Evolutionary conservation across 176 grass and related monocot genomes (phyloP).

Genomic region (Eleusine indica): DNA sequence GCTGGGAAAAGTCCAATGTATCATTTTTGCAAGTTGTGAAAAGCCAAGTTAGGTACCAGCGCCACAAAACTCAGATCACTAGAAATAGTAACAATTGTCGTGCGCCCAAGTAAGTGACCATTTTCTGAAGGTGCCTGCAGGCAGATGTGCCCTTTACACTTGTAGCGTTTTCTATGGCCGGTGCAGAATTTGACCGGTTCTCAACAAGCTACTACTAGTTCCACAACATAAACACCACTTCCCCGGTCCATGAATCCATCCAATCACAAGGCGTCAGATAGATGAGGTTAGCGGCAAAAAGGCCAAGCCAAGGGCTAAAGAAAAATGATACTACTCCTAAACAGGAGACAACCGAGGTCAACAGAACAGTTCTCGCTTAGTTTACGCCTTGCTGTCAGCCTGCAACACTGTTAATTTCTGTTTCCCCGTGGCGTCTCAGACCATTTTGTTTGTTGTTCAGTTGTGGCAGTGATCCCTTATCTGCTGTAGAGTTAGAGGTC

Average conservation of each 20-base stretch:
- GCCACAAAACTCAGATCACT: not conserved
- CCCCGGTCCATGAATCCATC: not conserved
- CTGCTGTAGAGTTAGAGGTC: not conserved
- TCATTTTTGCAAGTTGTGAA: not conserved
- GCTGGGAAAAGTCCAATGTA: too few species aligned
- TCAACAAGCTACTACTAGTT: not conserved
- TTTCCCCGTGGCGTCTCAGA: not conserved
- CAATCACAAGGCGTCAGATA: not conserved
- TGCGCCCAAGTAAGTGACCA: constrained; percentile 37
- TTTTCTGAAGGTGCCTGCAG: constrained; percentile 24
- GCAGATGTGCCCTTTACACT: not conserved
- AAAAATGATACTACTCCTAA: not conserved
- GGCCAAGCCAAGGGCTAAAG: not conserved
- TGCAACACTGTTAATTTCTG: not conserved
- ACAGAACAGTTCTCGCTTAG: constrained; percentile 22
- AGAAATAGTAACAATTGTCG: not conserved
- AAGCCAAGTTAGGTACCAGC: not conserved
- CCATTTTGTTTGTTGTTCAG: not conserved
- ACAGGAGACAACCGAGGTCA: constrained; percentile 33
- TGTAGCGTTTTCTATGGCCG: not conserved
- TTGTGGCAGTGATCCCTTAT: not conserved
- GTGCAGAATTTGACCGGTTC: constrained; percentile 17
- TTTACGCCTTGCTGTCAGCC: constrained; percentile 2
- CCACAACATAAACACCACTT: not conserved
- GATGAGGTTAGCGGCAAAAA: not conserved